Conservation (phyloP, 1,284 basidiomycete genomes). For the Rhodotorula sp. region DNA sequence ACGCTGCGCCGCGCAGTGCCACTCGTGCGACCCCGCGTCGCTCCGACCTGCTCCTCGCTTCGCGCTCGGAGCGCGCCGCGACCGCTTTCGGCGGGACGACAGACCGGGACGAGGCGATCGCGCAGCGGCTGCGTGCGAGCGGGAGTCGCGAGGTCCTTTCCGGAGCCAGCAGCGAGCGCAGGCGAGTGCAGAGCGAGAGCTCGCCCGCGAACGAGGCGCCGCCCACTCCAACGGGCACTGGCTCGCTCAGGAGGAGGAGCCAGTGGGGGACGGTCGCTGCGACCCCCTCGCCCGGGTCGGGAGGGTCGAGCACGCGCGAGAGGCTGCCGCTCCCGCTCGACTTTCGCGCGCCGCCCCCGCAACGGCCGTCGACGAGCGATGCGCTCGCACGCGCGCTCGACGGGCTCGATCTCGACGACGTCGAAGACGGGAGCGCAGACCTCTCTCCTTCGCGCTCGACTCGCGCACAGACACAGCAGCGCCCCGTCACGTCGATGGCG, state of each 20-base stretch:
- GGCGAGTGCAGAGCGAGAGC: background rate
- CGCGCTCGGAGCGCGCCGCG: conserved; percentile 4
- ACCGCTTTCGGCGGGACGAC: conserved; percentile 11
- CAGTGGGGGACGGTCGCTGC: no score
- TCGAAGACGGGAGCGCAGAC: background rate
- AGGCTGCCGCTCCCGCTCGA: no score
- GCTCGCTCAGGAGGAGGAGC: no score
- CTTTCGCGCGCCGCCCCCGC: no score
- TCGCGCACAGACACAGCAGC: no score
- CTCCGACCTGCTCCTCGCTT: conserved; percentile 10
- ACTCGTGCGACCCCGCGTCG: background rate
- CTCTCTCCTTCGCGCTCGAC: background rate
- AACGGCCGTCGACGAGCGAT: background rate
- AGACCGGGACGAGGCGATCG: conserved; percentile 15
- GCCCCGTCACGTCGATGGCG: background rate
- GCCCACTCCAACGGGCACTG: background rate
- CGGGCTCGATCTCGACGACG: background rate
- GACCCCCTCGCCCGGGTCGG: no score
- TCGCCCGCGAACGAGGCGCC: no score
- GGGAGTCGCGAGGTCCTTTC: background rate
- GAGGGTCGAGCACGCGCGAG: no score
- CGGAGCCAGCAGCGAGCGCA: background rate
- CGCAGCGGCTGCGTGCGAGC: conserved; percentile 7
- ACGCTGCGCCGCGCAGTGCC: no score
- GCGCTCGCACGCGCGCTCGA: background rate